These are phyloP conservation scores for Botryotinia convoluta DNA, from an alignment of 2,329 filamentous ascomycete species.

Conservation along the genomic window DNA sequence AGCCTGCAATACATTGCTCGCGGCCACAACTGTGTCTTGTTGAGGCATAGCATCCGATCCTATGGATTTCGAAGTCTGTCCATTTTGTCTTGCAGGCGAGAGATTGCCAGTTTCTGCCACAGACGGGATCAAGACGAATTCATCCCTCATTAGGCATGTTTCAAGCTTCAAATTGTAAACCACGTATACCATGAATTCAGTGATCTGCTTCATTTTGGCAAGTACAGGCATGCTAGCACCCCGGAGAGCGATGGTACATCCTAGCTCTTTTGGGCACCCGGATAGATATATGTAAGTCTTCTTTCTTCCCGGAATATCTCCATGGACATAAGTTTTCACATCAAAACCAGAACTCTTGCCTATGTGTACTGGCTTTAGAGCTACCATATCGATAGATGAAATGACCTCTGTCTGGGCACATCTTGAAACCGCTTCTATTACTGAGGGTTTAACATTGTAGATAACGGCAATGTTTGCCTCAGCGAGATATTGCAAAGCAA, in stretches of 20 bases:
- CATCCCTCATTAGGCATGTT: conserved; percentile 89
- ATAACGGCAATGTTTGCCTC: conserved; percentile 89
- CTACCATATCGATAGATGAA: conserved; percentile 90
- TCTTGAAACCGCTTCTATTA: conserved; percentile 89
- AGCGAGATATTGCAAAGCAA: conserved; percentile 84
- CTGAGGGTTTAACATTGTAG: conserved; percentile 94
- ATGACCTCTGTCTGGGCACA: conserved; percentile 91
- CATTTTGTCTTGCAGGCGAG: conserved; percentile 39
- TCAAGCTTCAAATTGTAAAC: conserved; percentile 97
- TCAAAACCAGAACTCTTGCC: conserved; percentile 86
- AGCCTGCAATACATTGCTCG: conserved; percentile 32
- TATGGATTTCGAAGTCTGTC: conserved; percentile 21
- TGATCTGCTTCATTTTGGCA: conserved; percentile 82
- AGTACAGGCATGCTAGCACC: conserved; percentile 72
- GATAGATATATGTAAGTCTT: conserved; percentile 97
- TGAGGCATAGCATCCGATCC: conserved; percentile 15
- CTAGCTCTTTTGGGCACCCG: conserved; percentile 83
- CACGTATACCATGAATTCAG: conserved; percentile 98
- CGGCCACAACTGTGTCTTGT: conserved; percentile 28
- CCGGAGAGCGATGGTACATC: conserved; percentile 89
- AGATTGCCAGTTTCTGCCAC: conserved; percentile 49
- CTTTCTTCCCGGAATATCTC: conserved; percentile 67
- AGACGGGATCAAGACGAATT: conserved; percentile 79
- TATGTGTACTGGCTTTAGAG: conserved; percentile 68
- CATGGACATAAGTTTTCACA: conserved; percentile 90